Base-by-base conservation (phyloP, 1,284 basidiomycete species). In the Cystobasidium slooffiae region DNA sequence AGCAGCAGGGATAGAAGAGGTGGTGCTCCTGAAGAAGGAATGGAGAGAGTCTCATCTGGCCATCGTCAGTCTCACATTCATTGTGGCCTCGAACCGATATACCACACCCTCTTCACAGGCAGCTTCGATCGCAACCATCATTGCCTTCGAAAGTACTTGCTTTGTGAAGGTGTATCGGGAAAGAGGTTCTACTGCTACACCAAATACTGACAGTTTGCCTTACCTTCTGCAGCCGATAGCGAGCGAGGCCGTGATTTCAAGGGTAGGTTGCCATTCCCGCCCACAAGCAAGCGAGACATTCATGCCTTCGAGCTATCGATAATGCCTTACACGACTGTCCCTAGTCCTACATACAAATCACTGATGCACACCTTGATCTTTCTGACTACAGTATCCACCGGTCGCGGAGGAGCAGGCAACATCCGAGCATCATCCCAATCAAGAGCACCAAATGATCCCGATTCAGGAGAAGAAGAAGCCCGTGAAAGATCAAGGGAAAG, bases 401-500 rank as follows among this genome's bases (percentile, higher is more conserved):
- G 72, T 20, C 47, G 72, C 61, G 72, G 72, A 46, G 72, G 72
- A 41, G 72, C 72, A 62, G 72, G 72, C 65, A 74, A 74, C 44
- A 67, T 74, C n/a, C 52, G 72, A 49, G 72, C 72, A 0, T 44
- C 47, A 20, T 73, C 70, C 10, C 37, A 61, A 41, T 64, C 70
- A 5, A 49, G 70, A 73, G 70, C 56, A 31, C 20, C 37, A 16
- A 55, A 73, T 43, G 68, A 39, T 7, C 51, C 49, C 16, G 63
- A 65, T 22, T 52, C 56, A n/a, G 62, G 58, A 18, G 70, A 65
- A 44, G 72, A 61, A 22, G 72, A 74, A 51, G 72, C 72, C 0
- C 22, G 65, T 9, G 72, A 67, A n/a, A 37, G 56, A 22, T 68
- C 64, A 22, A 41, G 70, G 39, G 72, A 74, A 55, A 53, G 72